Percentiles rank a stretch among this genome's conserved stretches.
These are phyloP conservation scores for Oenanthe javanica DNA, from an alignment of 140 eudicot species.

Conservation along the genomic window DNA sequence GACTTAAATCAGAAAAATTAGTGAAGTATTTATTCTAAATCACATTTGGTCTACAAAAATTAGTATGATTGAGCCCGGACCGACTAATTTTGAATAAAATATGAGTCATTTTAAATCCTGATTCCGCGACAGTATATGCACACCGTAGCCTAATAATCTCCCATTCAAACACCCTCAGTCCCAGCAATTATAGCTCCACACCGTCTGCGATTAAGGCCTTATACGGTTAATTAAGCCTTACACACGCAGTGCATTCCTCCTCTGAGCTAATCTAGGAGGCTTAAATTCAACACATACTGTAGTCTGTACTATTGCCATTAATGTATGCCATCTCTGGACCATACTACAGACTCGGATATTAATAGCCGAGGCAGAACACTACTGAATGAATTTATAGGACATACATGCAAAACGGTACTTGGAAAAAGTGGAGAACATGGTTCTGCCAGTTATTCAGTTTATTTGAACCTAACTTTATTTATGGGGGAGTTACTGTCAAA, in stretches of 20 bases:
- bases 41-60: too few relatives aligned
- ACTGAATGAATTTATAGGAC: neutral
- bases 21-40: too few relatives aligned
- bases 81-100: too few relatives aligned
- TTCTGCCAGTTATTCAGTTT: too few relatives aligned
- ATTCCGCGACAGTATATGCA: neutral
- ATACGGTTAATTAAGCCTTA: too few relatives aligned
- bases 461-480: too few relatives aligned
- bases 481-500: too few relatives aligned
- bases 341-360: neutral
- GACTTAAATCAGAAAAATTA: too few relatives aligned
- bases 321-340: neutral
- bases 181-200: neutral
- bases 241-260: neutral
- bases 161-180: neutral
- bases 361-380: neutral
- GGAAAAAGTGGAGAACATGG: too few relatives aligned
- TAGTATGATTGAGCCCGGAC: too few relatives aligned
- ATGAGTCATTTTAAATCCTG: too few relatives aligned
- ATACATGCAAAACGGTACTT: too few relatives aligned
- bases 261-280: neutral
- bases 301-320: neutral
- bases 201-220: neutral
- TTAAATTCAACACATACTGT: neutral
- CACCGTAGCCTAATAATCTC: neutral